Percentiles rank a stretch among this genome's conserved stretches.
These are phyloP conservation scores for Zhuliangozyma parablackwelliae DNA, from an alignment of 1,139 yeast genomes.

Conservation along the genomic window DNA sequence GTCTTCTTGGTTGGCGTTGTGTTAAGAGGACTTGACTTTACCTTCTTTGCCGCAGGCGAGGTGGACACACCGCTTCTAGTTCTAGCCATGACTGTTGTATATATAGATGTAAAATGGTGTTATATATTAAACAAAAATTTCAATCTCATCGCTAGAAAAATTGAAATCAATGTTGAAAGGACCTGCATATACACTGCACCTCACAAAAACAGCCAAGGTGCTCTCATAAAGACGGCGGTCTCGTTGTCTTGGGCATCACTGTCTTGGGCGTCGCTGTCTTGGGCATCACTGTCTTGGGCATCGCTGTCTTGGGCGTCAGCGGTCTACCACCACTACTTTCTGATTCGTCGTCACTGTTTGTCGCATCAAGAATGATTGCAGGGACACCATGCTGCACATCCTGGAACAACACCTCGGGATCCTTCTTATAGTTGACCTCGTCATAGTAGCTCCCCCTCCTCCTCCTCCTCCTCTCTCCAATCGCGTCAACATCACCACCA, in stretches of 20 bases:
- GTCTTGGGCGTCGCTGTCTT: not conserved
- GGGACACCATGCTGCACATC: slow-evolving; percentile 34
- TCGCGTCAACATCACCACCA: not conserved
- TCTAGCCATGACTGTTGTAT: slow-evolving; percentile 20
- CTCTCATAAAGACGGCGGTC: too few species aligned
- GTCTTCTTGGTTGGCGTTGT: slow-evolving; percentile 12
- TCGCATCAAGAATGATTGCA: slow-evolving; percentile 33
- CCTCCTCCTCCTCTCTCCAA: not conserved
- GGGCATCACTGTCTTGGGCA: not conserved
- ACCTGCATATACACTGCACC: not conserved
- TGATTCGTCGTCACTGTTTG: slow-evolving; percentile 7
- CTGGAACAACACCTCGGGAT: slow-evolving; percentile 37
- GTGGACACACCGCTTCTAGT: slow-evolving; percentile 26
- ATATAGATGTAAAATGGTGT: not conserved
- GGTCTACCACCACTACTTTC: too few species aligned
- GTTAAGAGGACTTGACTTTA: slow-evolving; percentile 7
- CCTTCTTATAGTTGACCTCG: slow-evolving; percentile 15
- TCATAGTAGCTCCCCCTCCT: slow-evolving; percentile 2
- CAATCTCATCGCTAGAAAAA: not conserved
- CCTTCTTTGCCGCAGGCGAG: slow-evolving; percentile 13
- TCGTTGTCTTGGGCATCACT: too few species aligned
- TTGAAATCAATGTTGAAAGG: not conserved
- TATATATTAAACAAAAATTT: not conserved
- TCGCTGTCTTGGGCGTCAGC: not conserved
- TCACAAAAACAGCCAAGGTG: not conserved